Base-by-base conservation (phyloP, 2,329 filamentous ascomycete genomes). In the Fusarium albidum region DNA sequence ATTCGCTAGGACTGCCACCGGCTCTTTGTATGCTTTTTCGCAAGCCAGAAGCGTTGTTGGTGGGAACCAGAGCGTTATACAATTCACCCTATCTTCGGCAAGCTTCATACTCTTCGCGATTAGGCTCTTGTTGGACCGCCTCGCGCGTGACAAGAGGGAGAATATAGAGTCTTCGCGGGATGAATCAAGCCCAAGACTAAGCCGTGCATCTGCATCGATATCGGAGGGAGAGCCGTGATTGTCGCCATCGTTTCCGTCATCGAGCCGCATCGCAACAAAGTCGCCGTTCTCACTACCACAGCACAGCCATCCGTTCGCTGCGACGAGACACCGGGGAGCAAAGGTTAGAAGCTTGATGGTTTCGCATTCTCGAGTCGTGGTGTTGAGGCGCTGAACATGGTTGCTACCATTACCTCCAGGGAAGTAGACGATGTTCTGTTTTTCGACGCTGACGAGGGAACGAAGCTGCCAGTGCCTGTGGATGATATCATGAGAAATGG, bases 241-340 rank as follows among this genome's bases (percentile, higher is more conserved):
- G 49, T 63, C 56, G 42, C 49, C 49, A 48, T 73, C 69, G 45
- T 64, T 70, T 41, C 65, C 64, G 27, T 78, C 77, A 46, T 76
- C 71, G 12, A 93, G 78, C 62, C 83, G 86, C 67, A 96, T 89
- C 49, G 92, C 87, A 26, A 90, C 88, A 69, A 96, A 96, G 69
- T 96, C 89, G 51, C 95, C 95, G 61, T 86, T 85, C 66, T 96
- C 89, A 53, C 94, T 94, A 39, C 94, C 95, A 39, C 93, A 91
- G 66, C 91, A 96, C 31, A 98, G 82, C 89, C 91, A 98, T 45
- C 92, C 92, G 66, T 90, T 84, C 46, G 87, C 88, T 8, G 91
- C 90, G n/a, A 91, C 89, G 7, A 97, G 84, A 72, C 94, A 98
- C 75, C 91, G 85, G n/a, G 93, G 90, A 65, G 73, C 83, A 73